A percentile compares a stretch with the other conserved stretches of the same genome.
Evolutionary conservation across 2,329 filamentous ascomycete genomes (phyloP).

Genomic region (Cercospora zeina): DNA sequence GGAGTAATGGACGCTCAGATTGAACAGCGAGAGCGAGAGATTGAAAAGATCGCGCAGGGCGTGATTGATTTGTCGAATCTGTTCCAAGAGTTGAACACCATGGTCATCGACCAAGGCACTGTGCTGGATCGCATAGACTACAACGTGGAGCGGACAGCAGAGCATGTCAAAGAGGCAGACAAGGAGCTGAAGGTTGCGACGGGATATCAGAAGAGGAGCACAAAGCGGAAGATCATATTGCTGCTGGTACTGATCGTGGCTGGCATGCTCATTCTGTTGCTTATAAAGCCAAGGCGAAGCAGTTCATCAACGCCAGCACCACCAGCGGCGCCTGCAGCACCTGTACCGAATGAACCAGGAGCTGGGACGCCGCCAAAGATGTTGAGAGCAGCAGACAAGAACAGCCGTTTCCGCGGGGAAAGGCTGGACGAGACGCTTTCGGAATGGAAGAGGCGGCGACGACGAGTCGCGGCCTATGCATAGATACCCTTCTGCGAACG

Average conservation of each 20-base stretch:
- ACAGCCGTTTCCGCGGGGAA: background rate
- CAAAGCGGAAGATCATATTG: constrained; percentile 89
- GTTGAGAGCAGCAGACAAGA: constrained; percentile 1
- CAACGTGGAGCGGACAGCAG: constrained; percentile 94
- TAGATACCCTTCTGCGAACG: constrained; percentile 25
- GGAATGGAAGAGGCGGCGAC: constrained; percentile 32
- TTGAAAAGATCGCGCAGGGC: constrained; percentile 95
- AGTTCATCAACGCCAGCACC: constrained; percentile 14
- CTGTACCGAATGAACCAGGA: constrained; percentile 26
- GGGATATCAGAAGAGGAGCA: constrained; percentile 82
- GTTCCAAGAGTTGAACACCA: constrained; percentile 91
- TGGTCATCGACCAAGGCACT: constrained; percentile 64
- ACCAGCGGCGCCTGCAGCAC: constrained; percentile 21
- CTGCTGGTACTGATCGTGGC: constrained; percentile 81
- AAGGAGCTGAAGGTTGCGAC: constrained; percentile 87
- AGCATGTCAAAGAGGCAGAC: constrained; percentile 87
- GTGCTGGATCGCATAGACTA: constrained; percentile 63
- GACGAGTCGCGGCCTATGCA: constrained; percentile 23
- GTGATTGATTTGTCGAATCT: constrained; percentile 97
- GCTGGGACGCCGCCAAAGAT: constrained; percentile 23
- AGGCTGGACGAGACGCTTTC: constrained; percentile 20
- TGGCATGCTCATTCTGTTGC: constrained; percentile 79
- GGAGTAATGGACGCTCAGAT: constrained; percentile 76
- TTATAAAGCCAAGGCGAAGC: constrained; percentile 70
- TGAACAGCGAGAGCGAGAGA: constrained; percentile 89